A percentile compares a stretch with the other conserved stretches of the same genome.
phyloP scores from a whole-genome alignment of 148 eudicot species.

The Nepenthes mirabilis region DNA sequence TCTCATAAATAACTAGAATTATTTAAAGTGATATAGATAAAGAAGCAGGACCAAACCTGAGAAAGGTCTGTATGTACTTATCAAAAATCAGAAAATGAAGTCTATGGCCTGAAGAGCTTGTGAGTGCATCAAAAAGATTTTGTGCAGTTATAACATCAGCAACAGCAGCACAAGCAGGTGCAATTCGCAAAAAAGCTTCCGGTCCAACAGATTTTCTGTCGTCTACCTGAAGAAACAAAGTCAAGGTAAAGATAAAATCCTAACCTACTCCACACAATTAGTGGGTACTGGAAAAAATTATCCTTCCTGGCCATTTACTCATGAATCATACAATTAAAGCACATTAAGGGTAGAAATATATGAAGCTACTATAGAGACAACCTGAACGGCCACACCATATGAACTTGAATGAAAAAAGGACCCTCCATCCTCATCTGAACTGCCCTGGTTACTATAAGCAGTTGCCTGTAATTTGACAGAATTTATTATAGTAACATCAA shows the following conservation, averaged over 20 bases:
- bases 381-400: conserved; percentile 72
- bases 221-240: conserved; percentile 37
- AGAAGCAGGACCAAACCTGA: conserved; percentile 36
- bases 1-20: neutral
- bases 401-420: conserved; percentile 64
- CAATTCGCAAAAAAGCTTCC: conserved; percentile 75
- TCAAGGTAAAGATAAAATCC: neutral
- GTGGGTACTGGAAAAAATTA: neutral
- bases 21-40: conserved; percentile 4
- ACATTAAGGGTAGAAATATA: neutral
- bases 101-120: conserved; percentile 50
- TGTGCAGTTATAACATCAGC: conserved; percentile 64
- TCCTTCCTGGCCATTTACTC: neutral
- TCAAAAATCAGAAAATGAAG: conserved; percentile 76
- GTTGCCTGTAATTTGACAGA: conserved; percentile 29
- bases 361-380: conserved; percentile 12
- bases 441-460: conserved; percentile 28
- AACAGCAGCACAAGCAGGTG: conserved; percentile 60
- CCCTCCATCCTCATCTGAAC: conserved; percentile 71
- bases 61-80: conserved; percentile 70
- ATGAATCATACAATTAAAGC: neutral
- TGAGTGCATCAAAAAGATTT: conserved; percentile 74
- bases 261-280: conserved; percentile 1
- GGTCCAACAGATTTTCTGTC: conserved; percentile 62
- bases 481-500: neutral